A percentile compares a stretch with the other conserved stretches of the same genome.
Conservation (phyloP, 805 yeast species). For the Kodamaea fukazawae region DNA sequence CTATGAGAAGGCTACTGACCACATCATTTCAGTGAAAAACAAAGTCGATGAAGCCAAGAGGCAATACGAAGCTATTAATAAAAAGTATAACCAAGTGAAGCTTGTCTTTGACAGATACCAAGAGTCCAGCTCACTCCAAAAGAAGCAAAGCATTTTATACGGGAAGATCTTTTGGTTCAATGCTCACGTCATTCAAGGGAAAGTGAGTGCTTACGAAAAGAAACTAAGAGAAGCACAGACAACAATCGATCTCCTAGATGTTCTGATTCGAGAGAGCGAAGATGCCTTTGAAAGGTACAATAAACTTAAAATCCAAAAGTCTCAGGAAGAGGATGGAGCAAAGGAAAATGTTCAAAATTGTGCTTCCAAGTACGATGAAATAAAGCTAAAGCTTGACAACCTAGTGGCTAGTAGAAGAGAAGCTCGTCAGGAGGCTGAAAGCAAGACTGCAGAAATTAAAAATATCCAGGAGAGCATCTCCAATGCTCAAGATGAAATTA, state of each 20-base stretch:
- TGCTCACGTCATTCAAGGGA: conserved; percentile 29
- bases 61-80: conserved; percentile 23
- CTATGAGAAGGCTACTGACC: conserved; percentile 33
- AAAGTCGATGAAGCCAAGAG: conserved; percentile 26
- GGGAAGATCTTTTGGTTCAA: conserved; percentile 45
- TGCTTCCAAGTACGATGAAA: conserved; percentile 19
- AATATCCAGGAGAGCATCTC: conserved; percentile 10
- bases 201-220: conserved; percentile 17
- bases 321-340: conserved; percentile 8
- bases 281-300: conserved; percentile 10
- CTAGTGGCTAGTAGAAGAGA: conserved; percentile 23
- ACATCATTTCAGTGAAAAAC: conserved; percentile 28
- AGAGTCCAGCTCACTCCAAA: conserved; percentile 33
- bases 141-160: conserved; percentile 30
- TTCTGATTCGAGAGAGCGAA: conserved; percentile 2
- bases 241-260: conserved; percentile 6
- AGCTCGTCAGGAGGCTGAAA: conserved; percentile 14
- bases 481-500: conserved; percentile 20
- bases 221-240: conserved; percentile 2
- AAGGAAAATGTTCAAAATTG: conserved; percentile 17
- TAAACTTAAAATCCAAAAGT: background rate
- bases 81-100: conserved; percentile 28
- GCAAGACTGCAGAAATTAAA: conserved; percentile 15
- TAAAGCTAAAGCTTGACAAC: conserved; percentile 38
- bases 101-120: conserved; percentile 32